Base-by-base conservation (phyloP, 257 asterid species). In the Gentiana straminea region DNA sequence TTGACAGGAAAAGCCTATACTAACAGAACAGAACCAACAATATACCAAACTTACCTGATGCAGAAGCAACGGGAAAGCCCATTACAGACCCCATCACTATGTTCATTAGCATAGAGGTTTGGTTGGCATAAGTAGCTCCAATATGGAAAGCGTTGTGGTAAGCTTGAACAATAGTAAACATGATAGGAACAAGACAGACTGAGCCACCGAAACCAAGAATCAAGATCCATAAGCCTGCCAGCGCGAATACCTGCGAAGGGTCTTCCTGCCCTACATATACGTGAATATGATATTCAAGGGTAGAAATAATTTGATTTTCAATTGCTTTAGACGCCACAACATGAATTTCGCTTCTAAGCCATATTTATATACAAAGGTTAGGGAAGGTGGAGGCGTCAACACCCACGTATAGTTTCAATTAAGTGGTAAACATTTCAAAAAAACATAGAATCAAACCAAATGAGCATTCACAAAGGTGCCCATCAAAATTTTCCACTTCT, bases 191-290 rank as follows among this genome's bases (percentile, higher is more conserved):
- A 58, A 83, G 80, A 73, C 87, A 79, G 51, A 87, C 85, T 33
- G 81, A 78, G 60, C 93, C 66, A 54, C 98, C 98, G 63, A 92
- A 78, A 55, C 94, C 82, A 54, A 92, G 94, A 68, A 88, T 75
- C 79, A 88, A 49, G 69, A 92, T 71, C 98, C 98, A 92, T 58
- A 92, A 74, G 49, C 98, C 85, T 9, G 94, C 94, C 77, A 92
- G 62, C 51, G 97, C 98, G 49, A 83, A 77, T 63, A 75, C 95
- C 79, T 87, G 98, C 34, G 95, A 79, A 69, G 86, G 90, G 70
- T 92, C 97, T 77, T 85, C 95, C 98, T 92, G 98, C 97, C 97
- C 97, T 87, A 92, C 92, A 86, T 73, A 62, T 82, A 88, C 61
- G 84, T 74, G 73, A 66, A 59, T 68, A 73, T 64, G 64, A 66